These are phyloP conservation scores for Talaromyces piceae DNA, from an alignment of 2,329 filamentous ascomycete genomes.

Conservation along the genomic window DNA sequence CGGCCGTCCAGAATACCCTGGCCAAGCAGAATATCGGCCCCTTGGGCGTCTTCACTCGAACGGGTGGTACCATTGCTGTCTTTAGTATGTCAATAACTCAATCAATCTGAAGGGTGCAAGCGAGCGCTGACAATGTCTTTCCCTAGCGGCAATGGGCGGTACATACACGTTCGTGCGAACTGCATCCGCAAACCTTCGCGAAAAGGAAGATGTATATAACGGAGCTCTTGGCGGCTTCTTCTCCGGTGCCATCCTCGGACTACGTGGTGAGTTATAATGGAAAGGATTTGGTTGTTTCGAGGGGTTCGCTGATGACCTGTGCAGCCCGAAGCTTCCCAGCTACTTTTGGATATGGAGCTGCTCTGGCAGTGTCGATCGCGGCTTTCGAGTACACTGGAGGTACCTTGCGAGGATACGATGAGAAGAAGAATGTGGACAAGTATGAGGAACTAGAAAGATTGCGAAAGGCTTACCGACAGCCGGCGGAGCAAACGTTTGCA, in stretches of 20 bases:
- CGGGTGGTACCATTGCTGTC: slow-evolving; percentile 64
- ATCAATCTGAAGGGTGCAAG: neutral
- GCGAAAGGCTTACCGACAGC: slow-evolving; percentile 65
- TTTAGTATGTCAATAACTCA: slow-evolving; percentile 47
- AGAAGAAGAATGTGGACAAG: slow-evolving; percentile 58
- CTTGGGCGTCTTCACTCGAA: slow-evolving; percentile 71
- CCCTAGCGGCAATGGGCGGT: slow-evolving; percentile 61
- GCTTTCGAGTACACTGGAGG: slow-evolving; percentile 63
- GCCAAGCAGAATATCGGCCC: slow-evolving; percentile 73
- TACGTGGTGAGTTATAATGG: slow-evolving; percentile 53
- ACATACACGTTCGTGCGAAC: slow-evolving; percentile 70
- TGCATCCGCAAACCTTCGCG: slow-evolving; percentile 74
- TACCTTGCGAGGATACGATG: slow-evolving; percentile 47
- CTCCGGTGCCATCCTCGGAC: slow-evolving; percentile 63
- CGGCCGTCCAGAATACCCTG: slow-evolving; percentile 80
- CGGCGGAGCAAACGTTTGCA: slow-evolving; percentile 69
- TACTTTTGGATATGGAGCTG: slow-evolving; percentile 60
- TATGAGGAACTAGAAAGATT: slow-evolving; percentile 68
- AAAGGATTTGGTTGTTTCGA: slow-evolving; percentile 5
- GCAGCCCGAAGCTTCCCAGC: slow-evolving; percentile 60
- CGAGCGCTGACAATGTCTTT: neutral
- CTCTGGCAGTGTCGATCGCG: slow-evolving; percentile 51
- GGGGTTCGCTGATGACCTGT: slow-evolving; percentile 4
- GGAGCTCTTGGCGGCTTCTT: slow-evolving; percentile 68
- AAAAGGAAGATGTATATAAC: slow-evolving; percentile 75